phyloP scores from a whole-genome alignment of 805 yeast species.

The Isabelozyma gotoi region DNA sequence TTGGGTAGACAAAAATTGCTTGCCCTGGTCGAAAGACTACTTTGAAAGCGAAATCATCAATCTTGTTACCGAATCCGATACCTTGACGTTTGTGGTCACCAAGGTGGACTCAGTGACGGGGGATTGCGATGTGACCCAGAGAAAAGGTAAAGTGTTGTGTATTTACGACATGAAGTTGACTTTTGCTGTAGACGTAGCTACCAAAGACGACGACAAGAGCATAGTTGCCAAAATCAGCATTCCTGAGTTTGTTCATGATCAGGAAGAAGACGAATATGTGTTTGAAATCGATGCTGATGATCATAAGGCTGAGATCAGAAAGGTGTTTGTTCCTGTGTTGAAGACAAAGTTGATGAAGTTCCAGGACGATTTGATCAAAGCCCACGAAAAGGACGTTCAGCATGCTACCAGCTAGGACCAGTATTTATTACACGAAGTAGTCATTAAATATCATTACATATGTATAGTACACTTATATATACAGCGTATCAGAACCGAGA shows the following conservation, averaged over 20 bases:
- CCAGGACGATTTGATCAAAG: constrained; percentile 59
- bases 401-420: constrained; percentile 36
- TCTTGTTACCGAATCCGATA: constrained; percentile 25
- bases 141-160: constrained; percentile 79
- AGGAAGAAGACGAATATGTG: constrained; percentile 61
- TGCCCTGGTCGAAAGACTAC: constrained; percentile 61
- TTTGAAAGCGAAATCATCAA: constrained; percentile 39
- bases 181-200: constrained; percentile 43
- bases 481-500: background rate
- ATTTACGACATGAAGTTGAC: constrained; percentile 64
- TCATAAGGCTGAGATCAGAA: constrained; percentile 43
- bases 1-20: constrained; percentile 70
- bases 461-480: constrained; percentile 6
- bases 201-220: constrained; percentile 34
- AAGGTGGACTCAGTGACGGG: constrained; percentile 51
- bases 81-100: constrained; percentile 26
- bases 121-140: constrained; percentile 80
- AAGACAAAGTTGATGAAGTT: constrained; percentile 50
- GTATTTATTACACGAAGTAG: too few relatives aligned
- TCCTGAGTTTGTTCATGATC: constrained; percentile 78
- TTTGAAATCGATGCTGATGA: constrained; percentile 44
- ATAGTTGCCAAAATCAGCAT: constrained; percentile 47
- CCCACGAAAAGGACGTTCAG: constrained; percentile 65
- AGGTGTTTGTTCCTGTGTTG: constrained; percentile 52
- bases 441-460: background rate